Base-by-base conservation (phyloP, 2,329 filamentous ascomycete genomes). In the Chlorencoelia australis region DNA sequence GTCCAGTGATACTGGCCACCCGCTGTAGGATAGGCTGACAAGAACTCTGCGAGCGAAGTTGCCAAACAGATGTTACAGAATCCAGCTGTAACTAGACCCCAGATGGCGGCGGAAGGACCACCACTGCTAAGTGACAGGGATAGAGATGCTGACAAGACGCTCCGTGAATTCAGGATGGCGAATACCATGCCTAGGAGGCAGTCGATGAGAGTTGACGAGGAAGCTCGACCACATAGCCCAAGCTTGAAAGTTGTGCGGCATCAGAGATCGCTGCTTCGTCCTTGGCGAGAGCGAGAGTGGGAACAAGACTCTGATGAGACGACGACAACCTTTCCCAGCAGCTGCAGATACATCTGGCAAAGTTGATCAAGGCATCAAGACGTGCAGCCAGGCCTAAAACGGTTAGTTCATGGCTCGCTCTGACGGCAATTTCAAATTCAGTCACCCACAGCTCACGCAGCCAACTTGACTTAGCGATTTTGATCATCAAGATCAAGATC, bases 101-200 rank as follows among this genome's bases (percentile, higher is more conserved):
- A 88, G 40, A 88, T 69, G 26, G 87, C 78, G 40, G 77, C 71
- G 6, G 71, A 75, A 14, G 77, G 71, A 0, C 83, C 83, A 27
- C 83, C 83, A 10, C 74, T 80, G 1, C 82, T 79, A 20, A 88
- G 63, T 14, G 75, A 73, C 4, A 79, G 61, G 10, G 44, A 48
- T 15, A 55, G 37, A 35, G 40, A 45, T 5, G 47, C 71, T 34
- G 65, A 64, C 4, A 75, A 54, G 3, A 70, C 71, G 6, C 67
- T 71, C 71, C 72, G 75, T 42, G 59, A 68, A 24, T 71, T 74
- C 25, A 75, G 65, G 30, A 75, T 69, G 33, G 64, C 67, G 54
- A 76, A 75, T 35, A 64, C 67, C 51, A 75, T 73, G 1, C 69
- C 71, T 11, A 76, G 59, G 68, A 76, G 27, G 70, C 68, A 22